Base-by-base conservation (phyloP, 2,329 filamentous ascomycete species). In the Colletotrichum incanum region DNA sequence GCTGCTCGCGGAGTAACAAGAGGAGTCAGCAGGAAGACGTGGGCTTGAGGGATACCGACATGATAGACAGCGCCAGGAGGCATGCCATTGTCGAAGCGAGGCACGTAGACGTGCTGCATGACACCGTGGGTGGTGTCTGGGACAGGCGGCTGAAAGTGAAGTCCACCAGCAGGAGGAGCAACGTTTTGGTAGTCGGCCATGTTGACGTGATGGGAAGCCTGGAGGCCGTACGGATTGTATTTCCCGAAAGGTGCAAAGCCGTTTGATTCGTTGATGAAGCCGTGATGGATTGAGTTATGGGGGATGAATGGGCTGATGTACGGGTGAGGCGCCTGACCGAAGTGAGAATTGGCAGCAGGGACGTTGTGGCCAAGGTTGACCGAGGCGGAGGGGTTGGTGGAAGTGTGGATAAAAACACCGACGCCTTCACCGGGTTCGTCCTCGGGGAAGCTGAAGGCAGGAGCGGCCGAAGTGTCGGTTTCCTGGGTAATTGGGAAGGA, bases 91-190 rank as follows among this genome's bases (percentile, higher is more conserved):
- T 90, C 88, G 75, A 82, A 84, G 54, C 87, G 88, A 73, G 90
- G 89, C 64, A 87, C 80, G 75, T 90, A 91, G 26, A 85, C 84
- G 74, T 91, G 88, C 37, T 84, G 77, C 69, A 88, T 87, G 2
- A 88, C 85, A 4, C 89, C 90, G 77, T 86, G 84, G 54, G 86
- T 87, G 20, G 88, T 90, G 75, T 90, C 87, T 4, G 88, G 88
- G 20, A 89, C 87, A 37, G 87, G 89, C 1, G 89, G 90, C 76
- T 91, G 87, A 76, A 88, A 91, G 78, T 88, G 86, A 61, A 87
- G 78, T 65, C 86, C 86, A 59, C 77, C 77, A 39, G 81, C 79
- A 52, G 83, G 82, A 74, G 83, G 85, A n/a, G 75, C 77, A n/a
- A 80, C 74, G 74, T 84, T 84, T 73, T 81, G 80, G 75, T 87